Base-by-base conservation (phyloP, 768 basidiomycete species). In the Termitomyces titanicus region DNA sequence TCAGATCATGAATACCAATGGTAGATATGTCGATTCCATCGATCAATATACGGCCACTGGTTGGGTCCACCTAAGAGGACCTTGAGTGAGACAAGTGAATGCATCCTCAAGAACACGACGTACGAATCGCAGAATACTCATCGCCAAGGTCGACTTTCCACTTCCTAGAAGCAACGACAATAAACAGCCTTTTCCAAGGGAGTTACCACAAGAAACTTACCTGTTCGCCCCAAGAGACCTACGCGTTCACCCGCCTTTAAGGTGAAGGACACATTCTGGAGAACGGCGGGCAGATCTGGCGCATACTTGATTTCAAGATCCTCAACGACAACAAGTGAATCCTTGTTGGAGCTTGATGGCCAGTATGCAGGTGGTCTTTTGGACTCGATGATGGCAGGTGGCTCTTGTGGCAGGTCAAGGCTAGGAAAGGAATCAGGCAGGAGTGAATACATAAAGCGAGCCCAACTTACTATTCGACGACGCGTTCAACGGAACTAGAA, bases 21-120 rank as follows among this genome's bases (percentile, higher is more conserved):
- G 74, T 85, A 1, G 86, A 86, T 49, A 94, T 92, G 64, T 95
- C 93, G 55, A 95, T 86, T 5, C 92, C 94, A 58, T 94, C 94
- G 18, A 96, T 85, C 44, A 89, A 29, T 48, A 97, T 93, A 22
- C 78, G 78, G 0, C 94, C 94, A 15, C 72, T 74, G 3, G 78
- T 72, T 1, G 94, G 92, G 64, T 96, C 93, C 17, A 86, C 82
- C 84, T 86, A 54, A 25, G 25, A 50, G 3, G 5, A 51, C 25
- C 18, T n/a, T 18, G n/a, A 38, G 31, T 20, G 27, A 37, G 20
- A 38, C 24, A 10, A 24, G n/a, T n/a, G n/a, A n/a, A 42, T 15
- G 13, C 12, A 47, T 20, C 17, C 37, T 31, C 7, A 1, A n/a
- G 47, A 35, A 47, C 53, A 22, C 38, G 20, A 75, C 84, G 51